phyloP scores from a whole-genome alignment of 352 stramenopile genomes.

The Pythium guiyangense region DNA sequence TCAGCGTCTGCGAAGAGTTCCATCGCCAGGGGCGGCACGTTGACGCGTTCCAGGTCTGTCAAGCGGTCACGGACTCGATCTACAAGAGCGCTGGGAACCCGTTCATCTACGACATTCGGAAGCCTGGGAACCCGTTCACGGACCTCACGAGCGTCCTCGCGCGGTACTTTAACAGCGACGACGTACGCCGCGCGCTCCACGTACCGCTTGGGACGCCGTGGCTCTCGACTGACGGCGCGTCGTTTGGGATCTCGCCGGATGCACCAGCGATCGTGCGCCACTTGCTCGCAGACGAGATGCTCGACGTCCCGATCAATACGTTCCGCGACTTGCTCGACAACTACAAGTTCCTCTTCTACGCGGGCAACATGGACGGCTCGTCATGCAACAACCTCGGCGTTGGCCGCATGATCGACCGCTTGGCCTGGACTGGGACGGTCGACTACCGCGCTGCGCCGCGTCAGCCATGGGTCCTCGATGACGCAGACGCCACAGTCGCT shows the following conservation, averaged over 20 bases:
- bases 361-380: slow-evolving; percentile 82
- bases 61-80: slow-evolving; percentile 60
- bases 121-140: slow-evolving; percentile 50
- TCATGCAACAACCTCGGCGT: slow-evolving; percentile 78
- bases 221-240: slow-evolving; percentile 56
- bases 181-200: slow-evolving; percentile 82
- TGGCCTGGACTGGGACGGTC: slow-evolving; percentile 62
- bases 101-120: slow-evolving; percentile 83
- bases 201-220: slow-evolving; percentile 63
- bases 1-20: slow-evolving; percentile 72
- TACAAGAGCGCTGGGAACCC: slow-evolving; percentile 71
- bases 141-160: slow-evolving; percentile 45
- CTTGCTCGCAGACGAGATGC: slow-evolving; percentile 68
- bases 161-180: slow-evolving; percentile 82
- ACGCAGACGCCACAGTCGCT: slow-evolving; percentile 34
- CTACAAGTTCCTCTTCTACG: slow-evolving; percentile 84
- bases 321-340: slow-evolving; percentile 76
- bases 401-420: slow-evolving; percentile 70
- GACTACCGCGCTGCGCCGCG: slow-evolving; percentile 60
- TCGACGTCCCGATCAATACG: slow-evolving; percentile 69
- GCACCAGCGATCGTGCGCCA: slow-evolving; percentile 67
- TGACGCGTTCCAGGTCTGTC: slow-evolving; percentile 69
- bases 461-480: slow-evolving; percentile 53
- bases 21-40: slow-evolving; percentile 67
- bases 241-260: slow-evolving; percentile 43